Base-by-base conservation (phyloP, 768 basidiomycete genomes). In the Podaxis sp. region DNA sequence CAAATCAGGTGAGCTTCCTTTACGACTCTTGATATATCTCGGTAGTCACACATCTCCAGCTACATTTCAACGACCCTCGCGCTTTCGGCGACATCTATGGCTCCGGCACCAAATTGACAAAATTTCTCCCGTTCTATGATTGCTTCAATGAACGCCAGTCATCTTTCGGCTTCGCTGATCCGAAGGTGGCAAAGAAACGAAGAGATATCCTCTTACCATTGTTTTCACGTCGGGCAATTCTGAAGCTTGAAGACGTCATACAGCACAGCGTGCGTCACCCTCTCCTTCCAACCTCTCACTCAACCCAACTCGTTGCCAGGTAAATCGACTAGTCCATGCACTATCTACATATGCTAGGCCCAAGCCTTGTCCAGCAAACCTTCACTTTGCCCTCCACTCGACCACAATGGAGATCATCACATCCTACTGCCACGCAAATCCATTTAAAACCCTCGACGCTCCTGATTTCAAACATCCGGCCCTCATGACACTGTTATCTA, bases 81-180 rank as follows among this genome's bases (percentile, higher is more conserved):
- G 77, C 72, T 8, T 78, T 72, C 62, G 64, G 64, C 19, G 73
- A 75, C 29, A 77, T 79, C 37, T 77, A 79, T 63, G 66, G 63
- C 4, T 36, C 64, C 1, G 59, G 66, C 4, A 65, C 61, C 22
- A 70, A 63, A 13, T 72, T 74, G 40, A 68, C 67, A 24, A 76
- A 78, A 53, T 70, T 73, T 37, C 59, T 65, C 1, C 43, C 25
- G 5, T 71, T 75, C 50, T 75, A 73, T 57, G 57, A 66, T n/a
- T 63, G 63, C 12, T 72, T 74, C 50, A 62, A 70, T 25, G 65
- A 68, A 12, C 59, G 63, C n/a, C 60, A 67, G 25, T 71, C 75
- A 3, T 71, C 74, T 0, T 72, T 76, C 51, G 69, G 70, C 29
- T 68, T 64, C 25, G 66, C 62, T 0, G 72, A 74, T 57, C 65